Conservation (phyloP, 192 early-diverging fungal species). For the Fimicolochytrium jonesii region DNA sequence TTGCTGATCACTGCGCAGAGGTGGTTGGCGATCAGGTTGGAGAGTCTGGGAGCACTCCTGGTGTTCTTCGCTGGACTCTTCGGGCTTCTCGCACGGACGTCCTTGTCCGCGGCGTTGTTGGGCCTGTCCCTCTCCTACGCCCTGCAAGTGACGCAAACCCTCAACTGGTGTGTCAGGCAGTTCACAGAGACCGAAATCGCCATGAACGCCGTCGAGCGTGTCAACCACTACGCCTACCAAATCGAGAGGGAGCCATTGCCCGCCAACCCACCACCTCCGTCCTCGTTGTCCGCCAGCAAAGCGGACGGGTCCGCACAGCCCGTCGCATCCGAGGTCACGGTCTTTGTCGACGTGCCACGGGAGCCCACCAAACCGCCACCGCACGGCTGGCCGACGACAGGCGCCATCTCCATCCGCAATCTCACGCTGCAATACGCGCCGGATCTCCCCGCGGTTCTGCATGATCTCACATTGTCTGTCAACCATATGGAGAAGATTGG, state of each 20-base stretch:
- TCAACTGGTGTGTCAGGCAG: slow-evolving; percentile 77
- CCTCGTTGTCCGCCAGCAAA: not conserved
- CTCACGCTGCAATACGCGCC: slow-evolving; percentile 44
- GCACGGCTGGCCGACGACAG: slow-evolving; percentile 42
- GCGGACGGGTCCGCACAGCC: not conserved
- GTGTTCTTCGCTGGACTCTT: slow-evolving; percentile 75
- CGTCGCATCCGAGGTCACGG: not conserved
- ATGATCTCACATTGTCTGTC: slow-evolving; percentile 37
- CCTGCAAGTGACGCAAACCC: slow-evolving; percentile 71
- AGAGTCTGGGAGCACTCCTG: slow-evolving; percentile 66
- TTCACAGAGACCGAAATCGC: slow-evolving; percentile 57
- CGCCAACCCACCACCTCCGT: not conserved
- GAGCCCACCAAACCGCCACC: slow-evolving; percentile 36
- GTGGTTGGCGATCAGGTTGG: slow-evolving; percentile 69
- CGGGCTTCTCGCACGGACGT: slow-evolving; percentile 54
- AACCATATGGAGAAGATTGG: slow-evolving; percentile 42
- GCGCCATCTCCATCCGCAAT: slow-evolving; percentile 41
- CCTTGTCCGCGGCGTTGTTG: slow-evolving; percentile 61
- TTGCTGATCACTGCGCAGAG: slow-evolving; percentile 68
- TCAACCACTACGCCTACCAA: slow-evolving; percentile 41
- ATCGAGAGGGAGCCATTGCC: slow-evolving; percentile 38
- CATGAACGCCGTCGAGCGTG: slow-evolving; percentile 57
- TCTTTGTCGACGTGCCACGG: slow-evolving; percentile 19
- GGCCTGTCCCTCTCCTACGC: slow-evolving; percentile 80
- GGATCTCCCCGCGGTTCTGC: slow-evolving; percentile 45